A percentile compares a stretch with the other conserved stretches of the same genome.
Evolutionary conservation across 2,329 filamentous ascomycete species (phyloP).

Genomic region (Colletotrichum sp.): DNA sequence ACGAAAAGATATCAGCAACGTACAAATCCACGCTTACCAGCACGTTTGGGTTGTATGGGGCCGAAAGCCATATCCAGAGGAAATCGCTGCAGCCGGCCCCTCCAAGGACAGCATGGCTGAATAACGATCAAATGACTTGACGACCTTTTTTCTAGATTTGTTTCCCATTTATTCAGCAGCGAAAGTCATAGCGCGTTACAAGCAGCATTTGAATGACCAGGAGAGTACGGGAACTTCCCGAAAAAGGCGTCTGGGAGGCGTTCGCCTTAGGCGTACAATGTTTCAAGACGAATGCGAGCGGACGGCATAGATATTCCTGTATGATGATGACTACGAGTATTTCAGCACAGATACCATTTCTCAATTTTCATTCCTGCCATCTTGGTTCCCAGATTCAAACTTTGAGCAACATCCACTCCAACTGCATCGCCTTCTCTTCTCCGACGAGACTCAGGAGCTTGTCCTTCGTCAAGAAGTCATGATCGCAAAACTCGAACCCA

Average conservation of each 20-base stretch:
- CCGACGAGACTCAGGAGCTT: conserved; percentile 58
- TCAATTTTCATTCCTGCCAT: background rate
- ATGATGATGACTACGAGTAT: background rate
- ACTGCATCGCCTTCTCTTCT: conserved; percentile 49
- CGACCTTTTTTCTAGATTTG: background rate
- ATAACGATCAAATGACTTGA: background rate
- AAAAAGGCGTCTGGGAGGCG: background rate
- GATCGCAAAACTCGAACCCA: conserved; percentile 70
- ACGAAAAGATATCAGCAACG: conserved; percentile 50
- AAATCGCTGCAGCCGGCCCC: conserved; percentile 20
- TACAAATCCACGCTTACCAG: conserved; percentile 52
- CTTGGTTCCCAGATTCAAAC: background rate
- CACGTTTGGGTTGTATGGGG: conserved; percentile 56
- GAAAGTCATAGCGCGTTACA: background rate
- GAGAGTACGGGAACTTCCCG: background rate
- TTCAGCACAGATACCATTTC: background rate
- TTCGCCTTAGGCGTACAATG: background rate
- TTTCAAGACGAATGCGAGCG: background rate
- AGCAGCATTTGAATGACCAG: background rate
- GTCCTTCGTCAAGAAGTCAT: conserved; percentile 66
- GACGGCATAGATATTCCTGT: background rate
- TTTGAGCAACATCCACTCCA: conserved; percentile 49
- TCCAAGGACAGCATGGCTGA: background rate
- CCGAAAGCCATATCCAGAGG: conserved; percentile 49
- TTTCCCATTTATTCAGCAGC: background rate